Conservation (phyloP, 2,329 filamentous ascomycete genomes). For the Botrytis hyacinthi region DNA sequence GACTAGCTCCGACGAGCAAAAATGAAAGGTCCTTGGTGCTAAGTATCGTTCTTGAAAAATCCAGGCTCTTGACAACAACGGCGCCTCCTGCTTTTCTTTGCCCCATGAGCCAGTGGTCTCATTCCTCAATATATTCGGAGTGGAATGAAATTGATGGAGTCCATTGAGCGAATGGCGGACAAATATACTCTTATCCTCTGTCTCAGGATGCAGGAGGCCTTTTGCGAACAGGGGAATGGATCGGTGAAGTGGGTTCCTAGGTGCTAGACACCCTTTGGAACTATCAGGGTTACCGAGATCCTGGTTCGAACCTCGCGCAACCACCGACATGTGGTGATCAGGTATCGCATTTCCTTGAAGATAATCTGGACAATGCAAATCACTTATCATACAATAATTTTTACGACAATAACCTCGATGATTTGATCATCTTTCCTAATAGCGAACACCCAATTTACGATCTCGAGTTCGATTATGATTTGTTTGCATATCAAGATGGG, state of each 20-base stretch:
- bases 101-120: background rate
- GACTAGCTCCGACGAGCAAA: background rate
- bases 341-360: background rate
- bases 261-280: background rate
- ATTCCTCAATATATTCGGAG: background rate
- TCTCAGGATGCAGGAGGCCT: background rate
- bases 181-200: background rate
- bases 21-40: slow-evolving; percentile 6
- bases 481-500: background rate
- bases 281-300: background rate
- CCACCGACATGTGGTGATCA: background rate
- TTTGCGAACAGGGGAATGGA: background rate
- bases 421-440: background rate
- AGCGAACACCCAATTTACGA: background rate
- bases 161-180: slow-evolving; percentile 1
- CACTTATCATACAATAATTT: background rate
- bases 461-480: background rate
- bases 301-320: background rate
- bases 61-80: background rate
- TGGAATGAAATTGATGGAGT: background rate
- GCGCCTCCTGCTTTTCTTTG: background rate
- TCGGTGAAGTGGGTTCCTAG: background rate
- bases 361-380: background rate
- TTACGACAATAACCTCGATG: background rate
- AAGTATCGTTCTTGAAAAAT: slow-evolving; percentile 3